These are phyloP conservation scores for Noccaea caerulescens DNA, from an alignment of 345 rosid species.

Conservation along the genomic window DNA sequence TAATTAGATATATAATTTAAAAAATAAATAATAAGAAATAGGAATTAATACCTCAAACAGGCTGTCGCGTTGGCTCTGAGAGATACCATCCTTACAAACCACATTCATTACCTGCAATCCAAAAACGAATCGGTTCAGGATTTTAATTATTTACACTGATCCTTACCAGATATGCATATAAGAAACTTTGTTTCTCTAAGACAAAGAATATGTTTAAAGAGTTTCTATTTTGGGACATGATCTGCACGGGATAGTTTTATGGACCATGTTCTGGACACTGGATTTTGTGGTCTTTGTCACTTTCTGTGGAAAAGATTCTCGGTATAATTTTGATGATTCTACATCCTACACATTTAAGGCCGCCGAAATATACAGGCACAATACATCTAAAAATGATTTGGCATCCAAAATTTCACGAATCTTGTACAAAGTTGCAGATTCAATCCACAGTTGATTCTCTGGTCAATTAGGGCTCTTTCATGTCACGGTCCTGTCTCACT, in stretches of 20 bases:
- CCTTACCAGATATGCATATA: not conserved
- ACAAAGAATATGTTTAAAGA: not conserved
- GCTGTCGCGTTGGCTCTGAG: conserved; percentile 59
- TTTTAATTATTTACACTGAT: conserved; percentile 1
- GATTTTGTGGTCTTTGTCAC: conserved; percentile 27
- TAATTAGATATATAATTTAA: not conserved
- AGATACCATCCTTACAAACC: conserved; percentile 62
- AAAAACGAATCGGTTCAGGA: conserved; percentile 13
- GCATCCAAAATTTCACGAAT: conserved; percentile 26
- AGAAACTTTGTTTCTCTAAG: not conserved
- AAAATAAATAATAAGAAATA: not conserved
- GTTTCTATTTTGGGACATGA: conserved; percentile 30
- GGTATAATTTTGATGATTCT: conserved; percentile 9
- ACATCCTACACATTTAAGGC: conserved; percentile 30
- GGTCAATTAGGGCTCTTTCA: conserved; percentile 15
- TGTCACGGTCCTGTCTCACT: conserved; percentile 30
- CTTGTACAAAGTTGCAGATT: conserved; percentile 23
- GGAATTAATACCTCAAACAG: conserved; percentile 61
- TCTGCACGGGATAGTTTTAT: not conserved
- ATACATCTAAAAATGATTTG: conserved; percentile 26
- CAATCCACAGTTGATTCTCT: conserved; percentile 32
- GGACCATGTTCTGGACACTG: not conserved
- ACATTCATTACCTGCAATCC: conserved; percentile 76
- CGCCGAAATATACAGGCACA: not conserved
- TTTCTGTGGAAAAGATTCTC: conserved; percentile 16